Evolutionary conservation across 345 rosid species (phyloP).

Genomic region (Mercurialis annua): DNA sequence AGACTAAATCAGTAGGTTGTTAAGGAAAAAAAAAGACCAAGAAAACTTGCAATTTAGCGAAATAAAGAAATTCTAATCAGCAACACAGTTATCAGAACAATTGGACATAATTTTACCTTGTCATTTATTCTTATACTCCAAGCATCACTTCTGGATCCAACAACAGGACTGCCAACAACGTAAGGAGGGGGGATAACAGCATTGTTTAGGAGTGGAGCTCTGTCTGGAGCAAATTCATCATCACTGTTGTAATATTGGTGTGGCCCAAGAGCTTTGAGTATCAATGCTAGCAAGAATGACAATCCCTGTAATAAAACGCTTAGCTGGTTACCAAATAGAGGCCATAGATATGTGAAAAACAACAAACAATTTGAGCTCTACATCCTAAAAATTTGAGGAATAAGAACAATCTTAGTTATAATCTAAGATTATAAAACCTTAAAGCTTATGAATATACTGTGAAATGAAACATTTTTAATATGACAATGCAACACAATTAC

Average conservation of each 20-base stretch:
- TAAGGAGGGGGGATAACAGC: slow-evolving; percentile 44
- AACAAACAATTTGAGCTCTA: neutral
- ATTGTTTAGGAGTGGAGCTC: slow-evolving; percentile 63
- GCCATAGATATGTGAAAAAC: neutral
- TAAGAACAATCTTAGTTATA: neutral
- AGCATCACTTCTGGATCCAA: slow-evolving; percentile 48
- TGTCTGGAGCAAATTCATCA: slow-evolving; percentile 57
- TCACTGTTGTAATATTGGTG: slow-evolving; percentile 69
- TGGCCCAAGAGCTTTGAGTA: slow-evolving; percentile 76
- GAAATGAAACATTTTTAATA: neutral
- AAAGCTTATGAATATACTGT: neutral
- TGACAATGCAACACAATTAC: neutral
- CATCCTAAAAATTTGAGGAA: neutral
- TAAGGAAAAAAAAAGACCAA: neutral
- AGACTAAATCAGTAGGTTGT: neutral
- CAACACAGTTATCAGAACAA: neutral
- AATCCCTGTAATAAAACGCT: slow-evolving; percentile 45
- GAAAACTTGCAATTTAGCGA: neutral
- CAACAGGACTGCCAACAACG: slow-evolving; percentile 61
- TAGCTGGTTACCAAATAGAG: slow-evolving; percentile 9
- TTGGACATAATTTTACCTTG: slow-evolving; percentile 38
- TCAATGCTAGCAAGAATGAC: slow-evolving; percentile 55
- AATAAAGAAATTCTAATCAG: no score
- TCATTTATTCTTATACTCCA: slow-evolving; percentile 54
- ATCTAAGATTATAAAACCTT: slow-evolving; percentile 5